A percentile compares a stretch with the other conserved stretches of the same genome.
Conservation (phyloP, 768 basidiomycete genomes). For the Russula sp. region DNA sequence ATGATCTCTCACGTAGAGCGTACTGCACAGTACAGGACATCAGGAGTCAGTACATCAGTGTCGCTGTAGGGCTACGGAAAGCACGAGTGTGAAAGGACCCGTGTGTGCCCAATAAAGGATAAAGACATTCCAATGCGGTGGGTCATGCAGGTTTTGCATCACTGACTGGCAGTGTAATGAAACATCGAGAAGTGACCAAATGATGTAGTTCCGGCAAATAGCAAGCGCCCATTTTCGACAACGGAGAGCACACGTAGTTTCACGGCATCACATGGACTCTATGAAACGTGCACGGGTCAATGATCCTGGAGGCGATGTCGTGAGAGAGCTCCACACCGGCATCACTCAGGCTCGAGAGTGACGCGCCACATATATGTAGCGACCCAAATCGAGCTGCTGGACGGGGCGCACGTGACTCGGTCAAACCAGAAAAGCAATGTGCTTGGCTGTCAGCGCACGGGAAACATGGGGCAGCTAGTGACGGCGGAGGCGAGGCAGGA, state of each 20-base stretch:
- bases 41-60: too few relatives aligned
- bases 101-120: slow-evolving; percentile 12
- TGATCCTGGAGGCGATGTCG: not conserved
- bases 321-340: not conserved
- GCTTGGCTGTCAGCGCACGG: not conserved
- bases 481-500: slow-evolving; percentile 6
- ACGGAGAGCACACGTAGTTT: not conserved
- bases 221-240: slow-evolving; percentile 4
- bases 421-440: not conserved
- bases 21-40: not conserved
- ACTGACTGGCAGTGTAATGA: slow-evolving; percentile 2
- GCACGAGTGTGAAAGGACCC: not conserved
- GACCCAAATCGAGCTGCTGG: not conserved
- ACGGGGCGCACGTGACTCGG: slow-evolving; percentile 9
- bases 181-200: not conserved
- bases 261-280: not conserved
- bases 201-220: not conserved
- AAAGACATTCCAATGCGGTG: slow-evolving; percentile 8
- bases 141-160: not conserved
- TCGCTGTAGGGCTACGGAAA: not conserved
- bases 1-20: not conserved
- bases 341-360: not conserved
- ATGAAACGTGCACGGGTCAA: not conserved
- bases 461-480: slow-evolving; percentile 2
- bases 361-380: not conserved